Base-by-base conservation (phyloP, 306 rosid species). In the Canavalia gladiata region DNA sequence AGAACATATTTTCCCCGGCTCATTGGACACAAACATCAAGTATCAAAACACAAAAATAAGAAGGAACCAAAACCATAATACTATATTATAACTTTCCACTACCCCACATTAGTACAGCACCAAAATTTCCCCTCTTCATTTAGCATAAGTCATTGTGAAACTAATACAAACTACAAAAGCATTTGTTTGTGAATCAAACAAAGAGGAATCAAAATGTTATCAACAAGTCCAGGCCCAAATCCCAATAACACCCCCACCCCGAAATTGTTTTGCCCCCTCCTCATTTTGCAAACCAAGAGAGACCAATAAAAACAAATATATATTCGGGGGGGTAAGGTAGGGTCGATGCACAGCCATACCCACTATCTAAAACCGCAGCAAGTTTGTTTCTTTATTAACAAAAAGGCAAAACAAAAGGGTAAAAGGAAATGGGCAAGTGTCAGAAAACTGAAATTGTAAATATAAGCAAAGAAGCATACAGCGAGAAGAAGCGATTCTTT, bases 401-500 rank as follows among this genome's bases (percentile, higher is more conserved):
- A 69, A 39, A 46, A 8, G 4, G 63, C 5, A 39, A 42, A 66
- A 52, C 1, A 42, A 18, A 37, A 1, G 60, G 11, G 0, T 0
- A 45, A 50, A 80, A 35, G 4, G 5, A 80, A 69, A 55, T 2
- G 35, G 59, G 56, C 6, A 74, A 18, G 42, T 28, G 31, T 33
- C 45, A 74, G 41, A 58, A 73, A 58, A 56, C 68, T 7, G 39
- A 72, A 52, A 64, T 1, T 4, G 2, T 10, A 11, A 34, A 39
- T n/a, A 65, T 3, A n/a, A 9, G 1, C 31, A 66, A 42, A 43
- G 50, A 18, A 2, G n/a, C 97, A 89, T 70, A 96, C 99, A 2
- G 99, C 97, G 62, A 96, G 97, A 68, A 96, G 99, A 69, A 96
- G 97, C 59, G 99, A 96, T 78, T 96, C 99, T 74, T 96, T 96